Evolutionary conservation across 23 red algal genomes (phyloP), one percentile per base, ranked within the genome.

Genomic region (Gracilaria caudata): DNA sequence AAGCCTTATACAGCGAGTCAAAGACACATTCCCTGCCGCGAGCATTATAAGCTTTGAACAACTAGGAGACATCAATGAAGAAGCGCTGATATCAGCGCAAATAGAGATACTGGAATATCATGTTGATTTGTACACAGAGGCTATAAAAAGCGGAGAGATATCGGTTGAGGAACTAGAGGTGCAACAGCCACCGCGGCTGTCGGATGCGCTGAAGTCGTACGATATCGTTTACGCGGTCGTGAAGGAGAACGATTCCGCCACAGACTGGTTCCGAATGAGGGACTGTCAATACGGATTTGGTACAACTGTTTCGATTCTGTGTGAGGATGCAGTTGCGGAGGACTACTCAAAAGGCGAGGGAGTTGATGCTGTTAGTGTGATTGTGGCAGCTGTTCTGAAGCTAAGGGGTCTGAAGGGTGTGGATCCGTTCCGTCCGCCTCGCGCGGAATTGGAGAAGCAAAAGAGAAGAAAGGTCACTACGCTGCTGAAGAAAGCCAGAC

Each of bases 331-430:
- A 39, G 7, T 84, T 47, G 45, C 37, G 2, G 57, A 34, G 0
- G 35, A 49, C 7, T 51, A 39, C 38, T 23, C 9, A 5, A 49
- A 71, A 51, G 3, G 36, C 23, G 40, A 64, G 9, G 51, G 7
- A 58, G 10, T 49, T 56, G 74, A 29, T 35, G 14, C 4, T 25
- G 12, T 79, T 10, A 26, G 32, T 2, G 35, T 90, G 60, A 32
- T 20, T 65, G 74, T 90, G n/a, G 86, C 49, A 26, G 86, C 74
- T 47, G 86, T 55, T 65, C 39, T 90, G 14, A 68, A 56, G 19
- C 0, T 44, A 4, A 70, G 23, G 30, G 81, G 36, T 4, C 8
- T 70, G 38, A 32, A 70, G 21, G 54, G 25, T 46, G 38, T 51
- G 19, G 7, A 26, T 0, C 81, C 81, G 21, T 85, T 85, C 23